Evolutionary conservation across 768 basidiomycete species (phyloP).

Genomic region (Amanita subjunquillea): DNA sequence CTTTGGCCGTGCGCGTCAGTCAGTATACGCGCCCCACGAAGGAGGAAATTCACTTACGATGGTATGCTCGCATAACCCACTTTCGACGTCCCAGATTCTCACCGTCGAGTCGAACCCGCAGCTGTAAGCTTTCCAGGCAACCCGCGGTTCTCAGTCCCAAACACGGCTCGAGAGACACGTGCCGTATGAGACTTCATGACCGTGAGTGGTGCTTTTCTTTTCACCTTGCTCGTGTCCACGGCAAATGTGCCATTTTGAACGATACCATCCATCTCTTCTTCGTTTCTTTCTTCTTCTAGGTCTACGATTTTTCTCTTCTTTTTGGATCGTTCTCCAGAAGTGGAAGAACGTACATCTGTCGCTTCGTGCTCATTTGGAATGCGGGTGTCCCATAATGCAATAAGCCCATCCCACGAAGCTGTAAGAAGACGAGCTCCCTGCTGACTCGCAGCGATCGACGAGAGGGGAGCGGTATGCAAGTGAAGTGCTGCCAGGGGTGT

Average conservation of each 20-base stretch:
- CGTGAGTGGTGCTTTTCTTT: constrained; percentile 55
- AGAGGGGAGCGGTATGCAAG: constrained; percentile 74
- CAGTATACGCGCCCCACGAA: not conserved
- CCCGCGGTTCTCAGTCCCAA: constrained; percentile 23
- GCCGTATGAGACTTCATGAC: constrained; percentile 81
- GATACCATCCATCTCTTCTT: constrained; percentile 8
- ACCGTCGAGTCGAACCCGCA: constrained; percentile 89
- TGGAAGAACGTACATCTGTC: not conserved
- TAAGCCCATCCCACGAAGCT: constrained; percentile 77
- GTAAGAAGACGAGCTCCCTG: constrained; percentile 64
- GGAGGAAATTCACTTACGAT: constrained; percentile 37
- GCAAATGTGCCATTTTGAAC: not conserved
- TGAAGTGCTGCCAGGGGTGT: constrained; percentile 61
- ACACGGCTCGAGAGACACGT: constrained; percentile 67
- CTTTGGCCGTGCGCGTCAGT: constrained; percentile 21
- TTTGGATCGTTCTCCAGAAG: constrained; percentile 24
- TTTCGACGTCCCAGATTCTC: constrained; percentile 78
- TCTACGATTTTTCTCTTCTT: constrained; percentile 60
- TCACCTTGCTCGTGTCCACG: constrained; percentile 18
- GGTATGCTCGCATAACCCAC: constrained; percentile 58
- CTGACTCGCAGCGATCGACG: constrained; percentile 50
- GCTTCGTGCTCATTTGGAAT: constrained; percentile 40
- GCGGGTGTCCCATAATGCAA: constrained; percentile 71
- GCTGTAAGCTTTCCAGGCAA: constrained; percentile 42
- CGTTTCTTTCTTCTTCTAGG: constrained; percentile 12